Evolutionary conservation across 306 rosid genomes (phyloP), one percentile per base, ranked within the genome.

Genomic region (Spatholobus suberectus): DNA sequence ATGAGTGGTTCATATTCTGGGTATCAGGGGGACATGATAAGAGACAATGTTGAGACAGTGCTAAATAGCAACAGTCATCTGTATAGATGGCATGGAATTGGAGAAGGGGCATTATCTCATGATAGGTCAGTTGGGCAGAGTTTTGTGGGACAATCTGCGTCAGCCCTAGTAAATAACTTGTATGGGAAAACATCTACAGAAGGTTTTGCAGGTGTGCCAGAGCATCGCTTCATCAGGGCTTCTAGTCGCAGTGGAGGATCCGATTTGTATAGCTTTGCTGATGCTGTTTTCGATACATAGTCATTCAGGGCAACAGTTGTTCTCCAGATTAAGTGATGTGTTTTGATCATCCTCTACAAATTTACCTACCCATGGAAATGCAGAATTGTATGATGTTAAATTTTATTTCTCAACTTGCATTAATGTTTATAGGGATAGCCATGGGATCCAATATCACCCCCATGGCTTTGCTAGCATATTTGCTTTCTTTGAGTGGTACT

Each of bases 251-350:
- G 70, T 5, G 85, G 83, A 14, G 78, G 77, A 80, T 70, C 90
- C 40, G 90, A 89, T 89, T 88, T 90, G 75, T 90, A 90, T 81
- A 65, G 89, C 52, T 90, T 89, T 70, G 92, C 90, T 0, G 94
- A 90, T 83, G 13, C 88, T 57, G 88, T 90, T 21, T 87, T 73
- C 0, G 94, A 90, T 62, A 1, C 23, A 32, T 88, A 82, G 79
- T 34, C 81, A 40, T 46, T 76, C 52, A 18, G 74, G 81, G 81
- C 73, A 51, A 80, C 21, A 76, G 40, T 47, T 63, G 41, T 76
- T 52, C 43, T 13, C 57, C 58, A 5, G 71, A 37, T 44, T 57
- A 69, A 75, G 82, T 62, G n/a, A 35, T 23, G 29, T 54, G 63
- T 27, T 26, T 6, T 61, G 68, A 27, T 35, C 44, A 69, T 29